Base-by-base conservation (phyloP, 225 moss, liverwort and hornwort genomes). In the Polytrichum commune region DNA sequence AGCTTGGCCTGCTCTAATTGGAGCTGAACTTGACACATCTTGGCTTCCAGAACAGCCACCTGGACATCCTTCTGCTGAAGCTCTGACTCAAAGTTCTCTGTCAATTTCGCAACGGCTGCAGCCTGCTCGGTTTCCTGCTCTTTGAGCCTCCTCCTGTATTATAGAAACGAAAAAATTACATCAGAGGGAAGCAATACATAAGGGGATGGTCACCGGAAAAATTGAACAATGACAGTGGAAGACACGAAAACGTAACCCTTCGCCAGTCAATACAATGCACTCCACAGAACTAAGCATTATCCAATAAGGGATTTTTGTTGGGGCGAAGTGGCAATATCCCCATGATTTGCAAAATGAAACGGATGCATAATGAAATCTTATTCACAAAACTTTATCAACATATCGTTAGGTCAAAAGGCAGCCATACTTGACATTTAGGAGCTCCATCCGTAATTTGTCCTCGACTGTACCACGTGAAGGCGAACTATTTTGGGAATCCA, bases 41-140 rank as follows among this genome's bases (percentile, higher is more conserved):
- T 77, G 19, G 84, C 69, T 69, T 80, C 84, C 63, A 72, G 62
- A 28, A 76, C 72, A 62, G 84, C 75, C 27, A 84, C 38, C 62
- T 77, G 66, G 19, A 72, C 72, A 29, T 77, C 77, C 66, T 84
- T 84, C 54, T 62, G 77, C 71, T 71, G 74, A 55, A 84, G 80
- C 69, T 84, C 72, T 30, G 69, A 35, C 66, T 75, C 77, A 32
- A 63, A 53, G 27, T 67, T 70, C 69, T 80, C 70, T 55, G 62
- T 25, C 53, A 84, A 65, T 68, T 84, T 73, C 27, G 64, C 27
- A 19, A 78, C 27, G n/a, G 67, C 38, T 62, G 77, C 69, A 62
- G 26, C 26, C 58, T 78, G 81, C 61, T 70, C 84, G 60, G 32
- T 63, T 67, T 70, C 73, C 55, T 73, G 72, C 54, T 75, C 78